Conservation (phyloP, 2,329 filamentous ascomycete genomes). For the Sporothrix curviconia region DNA sequence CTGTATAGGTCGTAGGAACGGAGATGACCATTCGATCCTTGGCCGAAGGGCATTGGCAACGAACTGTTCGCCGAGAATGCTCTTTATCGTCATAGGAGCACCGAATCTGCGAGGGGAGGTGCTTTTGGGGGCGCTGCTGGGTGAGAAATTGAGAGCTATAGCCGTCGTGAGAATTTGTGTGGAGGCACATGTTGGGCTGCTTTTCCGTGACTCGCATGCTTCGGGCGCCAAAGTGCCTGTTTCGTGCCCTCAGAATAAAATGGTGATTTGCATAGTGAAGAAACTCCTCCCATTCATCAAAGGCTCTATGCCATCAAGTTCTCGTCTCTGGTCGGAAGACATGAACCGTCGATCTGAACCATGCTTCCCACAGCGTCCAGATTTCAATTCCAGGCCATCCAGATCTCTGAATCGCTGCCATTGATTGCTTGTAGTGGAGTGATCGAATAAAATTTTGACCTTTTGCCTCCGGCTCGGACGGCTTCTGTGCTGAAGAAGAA, state of each 20-base stretch:
- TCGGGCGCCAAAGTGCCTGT: neutral
- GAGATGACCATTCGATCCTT: slow-evolving; percentile 37
- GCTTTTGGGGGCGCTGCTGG: slow-evolving; percentile 24
- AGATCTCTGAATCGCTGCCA: slow-evolving; percentile 56
- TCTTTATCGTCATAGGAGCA: slow-evolving; percentile 39
- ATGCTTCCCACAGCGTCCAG: slow-evolving; percentile 74
- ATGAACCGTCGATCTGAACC: slow-evolving; percentile 67
- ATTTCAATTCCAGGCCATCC: slow-evolving; percentile 60
- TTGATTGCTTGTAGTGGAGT: too few relatives aligned
- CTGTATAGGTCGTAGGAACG: slow-evolving; percentile 46
- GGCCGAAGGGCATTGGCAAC: slow-evolving; percentile 40
- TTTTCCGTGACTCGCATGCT: too few relatives aligned
- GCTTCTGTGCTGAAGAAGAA: too few relatives aligned
- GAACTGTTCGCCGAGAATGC: slow-evolving; percentile 36
- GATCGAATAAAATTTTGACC: too few relatives aligned
- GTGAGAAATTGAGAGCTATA: neutral
- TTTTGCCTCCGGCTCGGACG: too few relatives aligned
- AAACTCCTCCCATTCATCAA: slow-evolving; percentile 97
- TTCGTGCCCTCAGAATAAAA: slow-evolving; percentile 64
- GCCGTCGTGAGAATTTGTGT: neutral
- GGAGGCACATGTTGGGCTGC: too few relatives aligned
- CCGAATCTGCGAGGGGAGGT: slow-evolving; percentile 54
- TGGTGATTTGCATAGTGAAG: slow-evolving; percentile 80
- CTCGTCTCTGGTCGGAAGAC: slow-evolving; percentile 48
- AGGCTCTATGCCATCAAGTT: slow-evolving; percentile 65